Evolutionary conservation across 164 flowering plant species (phyloP).

Genomic region (Echeveria elegans): DNA sequence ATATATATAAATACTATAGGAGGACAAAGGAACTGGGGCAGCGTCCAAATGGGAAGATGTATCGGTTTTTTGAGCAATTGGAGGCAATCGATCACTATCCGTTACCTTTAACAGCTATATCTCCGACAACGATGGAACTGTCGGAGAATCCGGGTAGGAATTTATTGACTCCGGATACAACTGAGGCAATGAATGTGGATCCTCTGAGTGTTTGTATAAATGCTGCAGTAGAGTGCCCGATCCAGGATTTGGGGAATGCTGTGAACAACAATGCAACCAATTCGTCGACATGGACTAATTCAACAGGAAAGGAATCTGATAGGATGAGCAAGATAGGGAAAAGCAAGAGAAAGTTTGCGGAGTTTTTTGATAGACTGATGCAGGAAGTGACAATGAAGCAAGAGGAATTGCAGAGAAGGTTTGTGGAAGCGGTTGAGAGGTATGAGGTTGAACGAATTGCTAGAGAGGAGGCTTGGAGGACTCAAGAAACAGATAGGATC

Average conservation of each 20-base stretch:
- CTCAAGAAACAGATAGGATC: slow-evolving; percentile 41
- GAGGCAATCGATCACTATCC: slow-evolving; percentile 31
- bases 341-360: slow-evolving; percentile 34
- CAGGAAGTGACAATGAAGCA: slow-evolving; percentile 44
- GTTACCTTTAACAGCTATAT: background rate
- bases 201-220: background rate
- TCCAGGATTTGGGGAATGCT: background rate
- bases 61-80: slow-evolving; percentile 47
- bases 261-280: slow-evolving; percentile 15
- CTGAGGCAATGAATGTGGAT: background rate
- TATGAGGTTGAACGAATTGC: slow-evolving; percentile 39
- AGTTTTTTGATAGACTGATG: slow-evolving; percentile 38
- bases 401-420: slow-evolving; percentile 41
- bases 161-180: background rate
- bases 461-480: slow-evolving; percentile 60
- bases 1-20: slow-evolving; percentile 43
- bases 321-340: slow-evolving; percentile 10
- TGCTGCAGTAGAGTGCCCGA: background rate
- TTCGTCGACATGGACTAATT: slow-evolving; percentile 26
- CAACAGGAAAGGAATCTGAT: slow-evolving; percentile 26
- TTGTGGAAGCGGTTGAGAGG: slow-evolving; percentile 45
- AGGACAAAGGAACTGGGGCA: slow-evolving; percentile 36
- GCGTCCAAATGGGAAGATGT: slow-evolving; percentile 28
- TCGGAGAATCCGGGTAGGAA: slow-evolving; percentile 6
- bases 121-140: slow-evolving; percentile 12